Evolutionary conservation across 345 rosid species (phyloP), one percentile per base, ranked within the genome.

Genomic region (Adansonia digitata): DNA sequence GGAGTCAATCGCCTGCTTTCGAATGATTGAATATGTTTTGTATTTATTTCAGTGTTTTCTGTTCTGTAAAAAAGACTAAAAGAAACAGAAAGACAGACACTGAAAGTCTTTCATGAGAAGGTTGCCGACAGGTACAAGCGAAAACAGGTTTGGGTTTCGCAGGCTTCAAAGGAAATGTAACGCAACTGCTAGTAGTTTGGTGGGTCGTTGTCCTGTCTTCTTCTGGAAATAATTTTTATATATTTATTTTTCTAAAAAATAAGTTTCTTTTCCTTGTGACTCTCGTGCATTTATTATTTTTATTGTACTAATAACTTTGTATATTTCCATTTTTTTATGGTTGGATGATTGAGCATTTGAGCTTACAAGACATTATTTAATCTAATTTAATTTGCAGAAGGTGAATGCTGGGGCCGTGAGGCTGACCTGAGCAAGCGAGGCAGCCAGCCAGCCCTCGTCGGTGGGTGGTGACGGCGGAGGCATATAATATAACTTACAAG

Each of bases 71-170:
- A 56, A 3, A n/a, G 26, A 49, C 26, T 24, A 49, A 29, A 57
- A 49, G 39, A 5, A 14, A 46, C 62, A 12, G 14, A 42, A 29
- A 15, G 27, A 45, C 26, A 31, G 39, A 63, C 34, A 22, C 40
- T 64, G 39, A 63, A 20, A 22, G 31, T 64, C n/a, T 12, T 22
- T 13, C 14, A 31, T 66, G 77, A 63, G 62, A n/a, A n/a, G n/a
- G 75, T 26, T 79, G 75, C 87, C 81, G 83, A 81, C 87, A 81
- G 2, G 15, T 60, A 42, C 8, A 17, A 31, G 55, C 67, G 49
- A 55, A 10, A 57, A 57, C 39, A 34, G 37, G 26, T 48, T 62
- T 4, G 83, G 83, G 40, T 82, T 78, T 35, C 82, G 72, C 74
- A 46, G 63, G 75, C n/a, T 82, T 76, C 43, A 80, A 80, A 78